Evolutionary conservation across 139 green algal genomes (phyloP).

Genomic region (Closterium sp.): DNA sequence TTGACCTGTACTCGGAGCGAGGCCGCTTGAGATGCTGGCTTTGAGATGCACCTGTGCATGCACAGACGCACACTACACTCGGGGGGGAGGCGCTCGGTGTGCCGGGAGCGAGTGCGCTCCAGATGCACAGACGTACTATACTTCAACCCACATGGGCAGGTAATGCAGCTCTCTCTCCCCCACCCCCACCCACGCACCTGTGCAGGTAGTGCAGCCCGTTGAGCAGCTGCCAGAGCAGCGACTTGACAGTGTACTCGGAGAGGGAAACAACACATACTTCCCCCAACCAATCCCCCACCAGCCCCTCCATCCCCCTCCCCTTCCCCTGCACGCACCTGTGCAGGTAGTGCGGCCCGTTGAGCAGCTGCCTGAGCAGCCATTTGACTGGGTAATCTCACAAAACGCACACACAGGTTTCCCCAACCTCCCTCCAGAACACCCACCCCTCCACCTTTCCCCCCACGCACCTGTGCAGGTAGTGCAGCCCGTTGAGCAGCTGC

Average conservation of each 20-base stretch:
- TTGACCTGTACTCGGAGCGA: too few species aligned
- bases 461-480: conserved; percentile 57
- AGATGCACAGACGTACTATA: too few species aligned
- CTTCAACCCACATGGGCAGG: background rate
- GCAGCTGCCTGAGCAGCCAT: conserved; percentile 59
- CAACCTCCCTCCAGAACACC: too few species aligned
- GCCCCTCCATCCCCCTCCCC: background rate
- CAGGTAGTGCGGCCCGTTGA: conserved; percentile 59
- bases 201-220: conserved; percentile 57
- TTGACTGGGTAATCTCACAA: conserved; percentile 54
- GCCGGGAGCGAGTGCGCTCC: too few species aligned
- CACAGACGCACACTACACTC: too few species aligned
- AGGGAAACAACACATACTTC: too few species aligned
- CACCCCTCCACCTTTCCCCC: background rate
- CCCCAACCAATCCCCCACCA: too few species aligned
- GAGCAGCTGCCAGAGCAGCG: conserved; percentile 56
- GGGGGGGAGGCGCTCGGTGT: too few species aligned
- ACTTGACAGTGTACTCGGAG: conserved; percentile 53
- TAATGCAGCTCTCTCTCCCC: too few species aligned
- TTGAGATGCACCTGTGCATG: too few species aligned
- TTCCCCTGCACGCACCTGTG: conserved; percentile 35
- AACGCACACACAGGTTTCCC: too few species aligned
- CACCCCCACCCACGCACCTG: conserved; percentile 10
- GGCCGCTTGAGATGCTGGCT: too few species aligned
- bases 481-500: conserved; percentile 58